Base-by-base conservation (phyloP, 2,329 filamentous ascomycete genomes). In the Lasiodiplodia citricola region DNA sequence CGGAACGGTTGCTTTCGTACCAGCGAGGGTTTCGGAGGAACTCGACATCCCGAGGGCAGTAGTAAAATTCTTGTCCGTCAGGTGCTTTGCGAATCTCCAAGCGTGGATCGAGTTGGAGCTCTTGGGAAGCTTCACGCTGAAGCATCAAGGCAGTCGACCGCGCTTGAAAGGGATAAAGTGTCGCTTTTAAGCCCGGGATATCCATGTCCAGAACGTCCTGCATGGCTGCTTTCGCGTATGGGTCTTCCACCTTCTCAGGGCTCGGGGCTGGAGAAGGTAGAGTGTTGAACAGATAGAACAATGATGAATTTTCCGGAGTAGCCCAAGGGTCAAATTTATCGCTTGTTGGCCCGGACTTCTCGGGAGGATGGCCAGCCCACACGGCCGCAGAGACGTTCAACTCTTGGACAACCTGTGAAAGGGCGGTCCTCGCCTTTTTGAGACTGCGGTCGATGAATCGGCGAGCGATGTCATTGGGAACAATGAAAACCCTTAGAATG, bases 71-170 rank as follows among this genome's bases (percentile, higher is more conserved):
- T 0, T 80, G 76, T 0, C 89, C 91, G 4, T 84, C 80, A 37
- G 92, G 91, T 62, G 92, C 90, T 2, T 75, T 74, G 1, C 88
- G 82, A 4, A 80, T 73, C 63, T 89, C 85, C 2, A 97, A 81
- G 5, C 94, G 87, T 11, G 94, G 93, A 77, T 97, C 94, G 10
- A 94, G 80, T 6, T 88, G 82, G 35, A 87, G 83, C 5, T 85
- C 84, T 0, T 91, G 88, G 25, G 89, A 85, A 6, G 86, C 80
- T 79, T 98, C 95, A 66, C 91, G 89, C 76, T 96, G 91, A 21
- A 97, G 81, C 94, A 98, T 97, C 35, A 91, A 77, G 4, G 92
- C 92, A 0, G 91, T 91, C 0, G 94, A 95, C 55, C 91, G 87
- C 63, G 90, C 86, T 77, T 98, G 95, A 73, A 97, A 96, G 0